A percentile compares a stretch with the other conserved stretches of the same genome.
phyloP scores from a whole-genome alignment of 495 filamentous ascomycete species.

The Tirmania nivea region DNA sequence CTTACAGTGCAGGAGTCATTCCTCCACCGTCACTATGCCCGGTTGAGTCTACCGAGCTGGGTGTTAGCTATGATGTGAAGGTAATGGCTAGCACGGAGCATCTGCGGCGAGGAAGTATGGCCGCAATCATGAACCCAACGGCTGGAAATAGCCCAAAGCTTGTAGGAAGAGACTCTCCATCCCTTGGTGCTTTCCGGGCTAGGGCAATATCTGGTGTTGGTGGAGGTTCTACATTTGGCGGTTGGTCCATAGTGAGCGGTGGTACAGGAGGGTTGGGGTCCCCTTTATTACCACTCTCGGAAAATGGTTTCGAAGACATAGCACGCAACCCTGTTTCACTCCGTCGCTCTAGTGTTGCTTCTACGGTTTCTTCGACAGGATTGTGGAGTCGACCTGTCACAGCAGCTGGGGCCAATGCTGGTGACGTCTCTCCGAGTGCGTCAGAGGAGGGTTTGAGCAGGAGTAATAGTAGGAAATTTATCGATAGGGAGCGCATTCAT shows the following conservation, averaged over 20 bases:
- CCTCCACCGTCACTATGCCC: conserved; percentile 19
- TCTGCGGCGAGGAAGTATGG: conserved; percentile 33
- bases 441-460: not conserved
- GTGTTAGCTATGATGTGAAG: conserved; percentile 53
- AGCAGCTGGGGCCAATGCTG: not conserved
- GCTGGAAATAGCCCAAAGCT: not conserved
- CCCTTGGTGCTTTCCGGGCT: not conserved
- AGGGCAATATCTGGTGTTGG: not conserved
- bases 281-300: not conserved
- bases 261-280: not conserved
- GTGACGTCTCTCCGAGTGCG: not conserved
- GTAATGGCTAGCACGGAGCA: conserved; percentile 64
- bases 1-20: conserved; percentile 12
- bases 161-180: not conserved
- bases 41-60: conserved; percentile 16
- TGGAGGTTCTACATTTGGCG: not conserved
- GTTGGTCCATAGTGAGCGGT: not conserved
- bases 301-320: not conserved
- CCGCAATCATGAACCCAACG: not conserved
- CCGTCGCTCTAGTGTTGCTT: not conserved
- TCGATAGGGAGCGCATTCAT: not conserved
- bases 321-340: not conserved
- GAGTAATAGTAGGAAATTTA: not conserved
- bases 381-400: not conserved
- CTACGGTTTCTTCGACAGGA: not conserved